A percentile compares a stretch with the other conserved stretches of the same genome.
Conservation (phyloP, 208 protist species). For the Herpetomonas tarakana region DNA sequence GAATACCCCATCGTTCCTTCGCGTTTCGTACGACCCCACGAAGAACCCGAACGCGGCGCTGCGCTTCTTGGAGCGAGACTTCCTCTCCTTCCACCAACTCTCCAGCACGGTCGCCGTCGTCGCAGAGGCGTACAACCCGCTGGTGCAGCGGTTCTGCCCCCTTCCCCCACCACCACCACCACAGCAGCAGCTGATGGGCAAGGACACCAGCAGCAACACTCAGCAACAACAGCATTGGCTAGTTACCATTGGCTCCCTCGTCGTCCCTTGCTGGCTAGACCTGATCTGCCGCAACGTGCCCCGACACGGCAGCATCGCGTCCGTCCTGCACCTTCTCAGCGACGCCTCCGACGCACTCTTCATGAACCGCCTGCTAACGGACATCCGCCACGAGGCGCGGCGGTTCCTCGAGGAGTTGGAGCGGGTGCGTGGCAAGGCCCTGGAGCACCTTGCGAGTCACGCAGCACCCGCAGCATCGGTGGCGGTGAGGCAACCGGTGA, state of each 20-base stretch:
- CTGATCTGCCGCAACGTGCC: not conserved
- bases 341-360: not conserved
- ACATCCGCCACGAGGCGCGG: not conserved
- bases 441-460: not conserved
- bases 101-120: not conserved
- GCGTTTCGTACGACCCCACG: not conserved
- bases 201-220: not conserved
- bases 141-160: not conserved
- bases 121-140: not conserved
- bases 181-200: not conserved
- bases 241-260: not conserved
- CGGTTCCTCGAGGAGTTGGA: not conserved
- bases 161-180: not conserved
- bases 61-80: not conserved
- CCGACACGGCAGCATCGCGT: not conserved
- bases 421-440: not conserved
- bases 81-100: not conserved
- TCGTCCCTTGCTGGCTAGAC: conserved; percentile 3
- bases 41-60: not conserved
- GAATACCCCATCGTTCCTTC: not conserved
- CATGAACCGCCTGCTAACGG: not conserved
- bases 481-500: too few species aligned
- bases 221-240: too few species aligned
- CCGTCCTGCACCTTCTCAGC: not conserved
- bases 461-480: not conserved